Percentiles rank a stretch among this genome's conserved stretches.
phyloP scores from a whole-genome alignment of 139 green algal genomes.

The Nannochloris sp. region DNA sequence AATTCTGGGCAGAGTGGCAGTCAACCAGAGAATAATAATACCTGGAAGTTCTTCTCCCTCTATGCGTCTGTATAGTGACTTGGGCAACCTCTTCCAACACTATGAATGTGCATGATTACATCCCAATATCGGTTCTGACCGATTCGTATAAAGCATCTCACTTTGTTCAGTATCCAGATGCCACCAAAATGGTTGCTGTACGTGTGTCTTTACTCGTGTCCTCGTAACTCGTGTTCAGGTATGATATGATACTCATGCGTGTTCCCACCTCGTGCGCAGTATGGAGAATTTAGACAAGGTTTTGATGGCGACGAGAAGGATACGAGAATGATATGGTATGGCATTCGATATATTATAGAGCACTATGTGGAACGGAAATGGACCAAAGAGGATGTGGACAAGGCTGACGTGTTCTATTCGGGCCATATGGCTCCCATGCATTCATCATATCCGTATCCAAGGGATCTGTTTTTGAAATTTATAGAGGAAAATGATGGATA shows the following conservation, averaged over 20 bases:
- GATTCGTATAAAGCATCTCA: constrained; percentile 78
- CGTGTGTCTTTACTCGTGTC: constrained; percentile 9
- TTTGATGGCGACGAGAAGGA: constrained; percentile 65
- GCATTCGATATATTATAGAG: constrained; percentile 77
- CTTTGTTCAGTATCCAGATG: constrained; percentile 64
- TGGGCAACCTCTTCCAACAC: too few species aligned
- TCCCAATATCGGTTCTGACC: constrained; percentile 65
- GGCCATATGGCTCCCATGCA: constrained; percentile 58
- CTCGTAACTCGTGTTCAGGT: too few species aligned
- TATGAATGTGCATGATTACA: not conserved
- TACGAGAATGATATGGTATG: constrained; percentile 65
- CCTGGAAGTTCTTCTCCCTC: too few species aligned
- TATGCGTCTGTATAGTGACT: too few species aligned
- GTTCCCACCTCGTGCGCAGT: constrained; percentile 34
- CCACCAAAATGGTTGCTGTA: constrained; percentile 71
- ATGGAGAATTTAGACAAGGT: constrained; percentile 76
- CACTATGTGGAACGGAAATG: constrained; percentile 62
- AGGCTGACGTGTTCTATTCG: constrained; percentile 67
- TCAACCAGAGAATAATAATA: too few species aligned
- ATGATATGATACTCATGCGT: not conserved
- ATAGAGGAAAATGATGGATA: constrained; percentile 75
- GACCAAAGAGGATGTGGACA: constrained; percentile 73
- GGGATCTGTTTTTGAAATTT: constrained; percentile 70
- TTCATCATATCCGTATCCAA: constrained; percentile 64
- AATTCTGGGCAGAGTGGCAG: too few species aligned